phyloP scores from a whole-genome alignment of 306 rosid genomes.

The Rosa rugosa region DNA sequence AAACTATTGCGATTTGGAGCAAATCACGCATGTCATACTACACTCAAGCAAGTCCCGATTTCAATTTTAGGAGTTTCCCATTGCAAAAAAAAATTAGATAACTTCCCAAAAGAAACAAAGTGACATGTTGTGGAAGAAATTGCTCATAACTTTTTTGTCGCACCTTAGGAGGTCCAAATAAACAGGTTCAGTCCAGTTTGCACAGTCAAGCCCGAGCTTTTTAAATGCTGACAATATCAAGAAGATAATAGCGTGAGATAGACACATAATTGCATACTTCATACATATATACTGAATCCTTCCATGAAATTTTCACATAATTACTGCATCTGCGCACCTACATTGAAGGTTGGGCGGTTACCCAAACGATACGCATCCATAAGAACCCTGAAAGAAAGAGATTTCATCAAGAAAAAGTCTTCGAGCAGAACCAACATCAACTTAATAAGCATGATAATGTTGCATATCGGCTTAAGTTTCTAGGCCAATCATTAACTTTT shows the following conservation, averaged over 20 bases:
- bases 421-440: constrained; percentile 3
- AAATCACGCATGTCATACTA: background rate
- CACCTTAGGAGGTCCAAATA: constrained; percentile 82
- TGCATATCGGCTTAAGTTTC: too few relatives aligned
- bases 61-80: background rate
- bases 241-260: background rate
- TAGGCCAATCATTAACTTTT: too few relatives aligned
- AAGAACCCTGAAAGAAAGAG: constrained; percentile 57
- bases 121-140: background rate
- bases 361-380: constrained; percentile 63
- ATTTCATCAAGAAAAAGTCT: background rate
- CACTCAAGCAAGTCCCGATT: background rate
- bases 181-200: constrained; percentile 85
- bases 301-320: background rate
- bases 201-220: constrained; percentile 92
- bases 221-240: constrained; percentile 58
- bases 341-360: constrained; percentile 67
- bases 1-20: background rate
- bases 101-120: background rate
- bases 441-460: background rate
- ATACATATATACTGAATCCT: background rate
- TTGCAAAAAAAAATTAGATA: background rate
- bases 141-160: background rate
- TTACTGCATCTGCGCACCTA: constrained; percentile 43
- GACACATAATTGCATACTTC: background rate